Percentiles rank a stretch among this genome's conserved stretches.
Conservation (phyloP, 495 filamentous ascomycete species). For the Penicillium turbatum region DNA sequence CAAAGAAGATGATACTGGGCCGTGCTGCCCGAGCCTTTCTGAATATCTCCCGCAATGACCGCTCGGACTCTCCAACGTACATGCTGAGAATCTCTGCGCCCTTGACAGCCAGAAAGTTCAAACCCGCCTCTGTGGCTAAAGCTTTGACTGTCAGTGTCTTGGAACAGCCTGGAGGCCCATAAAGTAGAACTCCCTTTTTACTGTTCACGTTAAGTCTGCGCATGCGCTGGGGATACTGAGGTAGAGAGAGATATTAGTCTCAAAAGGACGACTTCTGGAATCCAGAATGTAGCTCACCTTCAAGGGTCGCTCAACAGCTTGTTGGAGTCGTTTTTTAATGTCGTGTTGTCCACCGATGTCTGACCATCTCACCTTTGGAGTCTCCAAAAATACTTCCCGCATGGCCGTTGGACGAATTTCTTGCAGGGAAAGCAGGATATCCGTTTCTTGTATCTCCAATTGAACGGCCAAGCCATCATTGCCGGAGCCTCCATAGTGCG, state of each 20-base stretch:
- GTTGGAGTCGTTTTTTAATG: slow-evolving; percentile 66
- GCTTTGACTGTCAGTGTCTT: slow-evolving; percentile 94
- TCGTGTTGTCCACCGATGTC: slow-evolving; percentile 87
- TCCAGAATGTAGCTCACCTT: slow-evolving; percentile 42
- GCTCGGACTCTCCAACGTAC: slow-evolving; percentile 97
- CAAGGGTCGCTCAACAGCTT: slow-evolving; percentile 62
- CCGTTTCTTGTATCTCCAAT: slow-evolving; percentile 39
- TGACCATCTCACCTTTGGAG: slow-evolving; percentile 78
- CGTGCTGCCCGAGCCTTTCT: slow-evolving; percentile 78
- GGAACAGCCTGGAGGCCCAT: slow-evolving; percentile 92
- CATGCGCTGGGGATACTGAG: slow-evolving; percentile 56
- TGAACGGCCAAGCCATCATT: slow-evolving; percentile 10
- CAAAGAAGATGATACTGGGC: slow-evolving; percentile 96
- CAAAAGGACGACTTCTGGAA: neutral
- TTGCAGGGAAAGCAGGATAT: slow-evolving; percentile 53
- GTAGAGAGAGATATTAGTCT: slow-evolving; percentile 5
- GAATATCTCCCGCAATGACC: slow-evolving; percentile 83
- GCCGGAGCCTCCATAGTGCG: neutral
- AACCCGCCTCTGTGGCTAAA: slow-evolving; percentile 82
- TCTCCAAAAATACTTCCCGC: slow-evolving; percentile 83
- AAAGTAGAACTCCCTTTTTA: slow-evolving; percentile 81
- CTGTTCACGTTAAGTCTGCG: slow-evolving; percentile 57
- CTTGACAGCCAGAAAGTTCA: slow-evolving; percentile 95
- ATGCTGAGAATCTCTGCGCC: slow-evolving; percentile 94
- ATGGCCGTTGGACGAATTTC: slow-evolving; percentile 75